Percentiles rank a stretch among this genome's conserved stretches.
Conservation (phyloP, 257 asterid genomes). For the Rauvolfia tetraphylla region DNA sequence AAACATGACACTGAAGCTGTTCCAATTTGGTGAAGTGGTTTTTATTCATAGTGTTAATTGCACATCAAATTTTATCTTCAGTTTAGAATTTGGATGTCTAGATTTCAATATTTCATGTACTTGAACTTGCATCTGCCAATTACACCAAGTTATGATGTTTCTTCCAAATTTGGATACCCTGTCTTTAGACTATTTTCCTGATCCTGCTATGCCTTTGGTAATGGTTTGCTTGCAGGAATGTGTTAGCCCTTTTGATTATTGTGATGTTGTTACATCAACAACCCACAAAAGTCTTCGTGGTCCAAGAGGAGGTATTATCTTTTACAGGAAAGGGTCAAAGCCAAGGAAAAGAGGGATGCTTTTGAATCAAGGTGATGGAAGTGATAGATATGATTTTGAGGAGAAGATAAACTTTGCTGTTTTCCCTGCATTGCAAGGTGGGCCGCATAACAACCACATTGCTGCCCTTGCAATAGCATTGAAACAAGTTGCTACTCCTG, state of each 20-base stretch:
- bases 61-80: background rate
- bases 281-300: constrained; percentile 96
- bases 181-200: background rate
- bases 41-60: background rate
- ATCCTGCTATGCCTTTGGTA: background rate
- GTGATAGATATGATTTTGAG: constrained; percentile 78
- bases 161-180: background rate
- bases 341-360: constrained; percentile 73
- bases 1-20: background rate
- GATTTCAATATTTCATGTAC: background rate
- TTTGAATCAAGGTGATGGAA: constrained; percentile 61
- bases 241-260: constrained; percentile 71
- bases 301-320: constrained; percentile 88
- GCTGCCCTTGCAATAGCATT: constrained; percentile 85
- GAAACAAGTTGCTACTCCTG: constrained; percentile 82
- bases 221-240: constrained; percentile 56
- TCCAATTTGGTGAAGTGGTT: background rate
- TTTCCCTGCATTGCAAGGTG: constrained; percentile 86
- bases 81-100: background rate
- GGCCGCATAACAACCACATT: constrained; percentile 90
- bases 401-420: constrained; percentile 88
- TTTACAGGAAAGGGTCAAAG: constrained; percentile 75
- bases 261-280: constrained; percentile 82
- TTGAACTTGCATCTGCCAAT: constrained; percentile 1
- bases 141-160: background rate